Conservation (phyloP, 2,329 filamentous ascomycete genomes). For the Fusarium robinianum region DNA sequence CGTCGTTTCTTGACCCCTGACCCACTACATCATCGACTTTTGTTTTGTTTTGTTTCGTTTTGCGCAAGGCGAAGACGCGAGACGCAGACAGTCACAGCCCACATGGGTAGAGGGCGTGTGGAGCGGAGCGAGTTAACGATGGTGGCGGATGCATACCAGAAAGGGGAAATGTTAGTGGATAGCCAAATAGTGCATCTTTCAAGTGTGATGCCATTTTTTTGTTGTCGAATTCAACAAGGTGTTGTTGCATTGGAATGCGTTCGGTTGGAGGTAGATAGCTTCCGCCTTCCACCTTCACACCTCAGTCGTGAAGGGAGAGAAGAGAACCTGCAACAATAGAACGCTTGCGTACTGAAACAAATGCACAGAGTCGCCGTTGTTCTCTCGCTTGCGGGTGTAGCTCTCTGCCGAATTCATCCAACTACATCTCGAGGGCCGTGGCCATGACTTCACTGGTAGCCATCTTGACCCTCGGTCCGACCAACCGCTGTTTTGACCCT, state of each 20-base stretch:
- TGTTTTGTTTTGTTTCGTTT: constrained; percentile 5
- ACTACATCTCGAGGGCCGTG: constrained; percentile 17
- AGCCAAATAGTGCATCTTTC: no score
- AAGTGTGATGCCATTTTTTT: no score
- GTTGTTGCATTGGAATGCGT: no score
- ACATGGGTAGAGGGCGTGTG: constrained; percentile 2
- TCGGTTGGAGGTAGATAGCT: no score
- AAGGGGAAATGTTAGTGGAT: no score
- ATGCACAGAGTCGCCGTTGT: neutral
- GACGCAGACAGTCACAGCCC: constrained; percentile 15
- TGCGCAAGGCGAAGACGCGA: constrained; percentile 1
- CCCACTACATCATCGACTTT: constrained; percentile 35
- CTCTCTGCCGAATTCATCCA: constrained; percentile 32
- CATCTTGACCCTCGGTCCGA: constrained; percentile 17
- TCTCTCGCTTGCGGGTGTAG: constrained; percentile 19
- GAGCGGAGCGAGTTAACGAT: constrained; percentile 5
- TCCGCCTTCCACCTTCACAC: no score
- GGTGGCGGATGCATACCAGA: no score
- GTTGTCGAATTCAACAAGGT: no score
- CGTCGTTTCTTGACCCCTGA: constrained; percentile 31
- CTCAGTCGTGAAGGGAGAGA: no score
- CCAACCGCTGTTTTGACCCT: constrained; percentile 7
- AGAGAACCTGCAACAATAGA: constrained; percentile 2
- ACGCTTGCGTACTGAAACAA: constrained; percentile 6
- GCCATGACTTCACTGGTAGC: constrained; percentile 35